Percentiles rank a stretch among this genome's conserved stretches.
phyloP scores from a whole-genome alignment of 495 filamentous ascomycete species.

The Neurospora sp. region DNA sequence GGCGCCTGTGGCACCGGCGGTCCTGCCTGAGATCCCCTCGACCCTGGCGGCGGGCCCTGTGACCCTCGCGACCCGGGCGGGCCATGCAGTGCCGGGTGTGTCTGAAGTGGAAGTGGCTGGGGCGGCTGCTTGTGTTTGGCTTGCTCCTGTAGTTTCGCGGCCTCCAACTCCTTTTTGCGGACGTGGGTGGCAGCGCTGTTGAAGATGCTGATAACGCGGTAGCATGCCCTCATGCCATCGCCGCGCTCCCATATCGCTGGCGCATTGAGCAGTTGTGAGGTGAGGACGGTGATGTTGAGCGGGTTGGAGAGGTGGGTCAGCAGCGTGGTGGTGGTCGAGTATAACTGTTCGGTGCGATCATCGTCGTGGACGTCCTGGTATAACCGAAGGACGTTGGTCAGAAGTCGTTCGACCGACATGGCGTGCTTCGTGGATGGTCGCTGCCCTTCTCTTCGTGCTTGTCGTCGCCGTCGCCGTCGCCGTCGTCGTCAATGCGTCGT shows the following conservation, averaged over 20 bases:
- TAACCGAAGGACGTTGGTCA: constrained; percentile 38
- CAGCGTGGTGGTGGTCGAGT: constrained; percentile 71
- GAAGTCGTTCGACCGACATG: constrained; percentile 42
- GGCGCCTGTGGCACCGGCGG: constrained; percentile 8
- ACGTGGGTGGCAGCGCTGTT: constrained; percentile 69
- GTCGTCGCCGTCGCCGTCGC: neutral
- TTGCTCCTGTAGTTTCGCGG: constrained; percentile 26
- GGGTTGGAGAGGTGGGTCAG: constrained; percentile 80
- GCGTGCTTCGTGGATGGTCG: constrained; percentile 3
- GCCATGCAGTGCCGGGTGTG: neutral
- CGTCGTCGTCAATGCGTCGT: neutral
- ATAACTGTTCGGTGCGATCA: constrained; percentile 45
- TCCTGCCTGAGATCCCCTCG: neutral
- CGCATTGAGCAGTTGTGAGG: constrained; percentile 77
- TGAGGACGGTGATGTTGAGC: constrained; percentile 78
- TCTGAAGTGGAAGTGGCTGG: neutral
- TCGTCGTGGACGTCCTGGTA: constrained; percentile 42
- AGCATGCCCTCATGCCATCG: constrained; percentile 61
- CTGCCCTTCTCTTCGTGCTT: neutral
- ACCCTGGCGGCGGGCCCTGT: neutral
- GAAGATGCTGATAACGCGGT: constrained; percentile 76
- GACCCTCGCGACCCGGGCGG: neutral
- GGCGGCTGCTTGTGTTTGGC: constrained; percentile 7
- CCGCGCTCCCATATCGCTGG: constrained; percentile 66
- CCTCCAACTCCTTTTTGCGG: constrained; percentile 43